phyloP scores from a whole-genome alignment of 768 basidiomycete genomes.

The Xerocomellus intermedius region DNA sequence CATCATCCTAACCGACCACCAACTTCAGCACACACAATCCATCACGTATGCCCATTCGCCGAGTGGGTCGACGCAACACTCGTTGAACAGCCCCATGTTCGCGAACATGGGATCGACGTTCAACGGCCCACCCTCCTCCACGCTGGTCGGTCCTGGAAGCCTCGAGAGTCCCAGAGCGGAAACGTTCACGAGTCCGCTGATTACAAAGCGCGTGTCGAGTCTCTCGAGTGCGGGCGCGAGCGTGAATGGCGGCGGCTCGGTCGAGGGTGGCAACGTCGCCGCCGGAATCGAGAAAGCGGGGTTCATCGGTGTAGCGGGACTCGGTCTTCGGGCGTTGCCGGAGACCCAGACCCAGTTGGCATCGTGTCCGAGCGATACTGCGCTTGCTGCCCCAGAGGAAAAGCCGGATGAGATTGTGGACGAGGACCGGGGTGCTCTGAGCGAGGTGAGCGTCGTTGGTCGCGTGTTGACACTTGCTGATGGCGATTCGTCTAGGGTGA shows the following conservation, averaged over 20 bases:
- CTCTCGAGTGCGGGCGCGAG: constrained; percentile 28
- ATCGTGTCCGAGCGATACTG: constrained; percentile 62
- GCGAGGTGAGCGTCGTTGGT: constrained; percentile 55
- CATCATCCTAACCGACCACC: constrained; percentile 51
- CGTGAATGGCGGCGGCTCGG: constrained; percentile 25
- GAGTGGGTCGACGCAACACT: constrained; percentile 43
- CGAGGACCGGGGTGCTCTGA: constrained; percentile 59
- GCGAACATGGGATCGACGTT: constrained; percentile 31
- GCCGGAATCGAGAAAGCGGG: constrained; percentile 22
- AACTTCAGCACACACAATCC: constrained; percentile 34
- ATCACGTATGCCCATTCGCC: constrained; percentile 27
- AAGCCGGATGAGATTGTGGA: constrained; percentile 31
- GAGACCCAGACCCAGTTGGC: constrained; percentile 52
- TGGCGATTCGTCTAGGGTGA: constrained; percentile 45
- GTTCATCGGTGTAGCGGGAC: constrained; percentile 22
- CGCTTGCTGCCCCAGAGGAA: constrained; percentile 41
- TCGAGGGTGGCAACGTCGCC: constrained; percentile 16
- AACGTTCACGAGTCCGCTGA: constrained; percentile 13
- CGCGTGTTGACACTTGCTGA: not conserved
- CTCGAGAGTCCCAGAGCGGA: constrained; percentile 35
- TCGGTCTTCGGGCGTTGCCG: constrained; percentile 33
- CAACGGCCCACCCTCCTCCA: constrained; percentile 21
- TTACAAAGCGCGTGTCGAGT: constrained; percentile 26
- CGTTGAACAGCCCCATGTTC: constrained; percentile 41
- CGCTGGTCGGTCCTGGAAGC: constrained; percentile 23